Evolutionary conservation across 768 basidiomycete species (phyloP), one percentile per base, ranked within the genome.

Genomic region (Tulasnella sp.): DNA sequence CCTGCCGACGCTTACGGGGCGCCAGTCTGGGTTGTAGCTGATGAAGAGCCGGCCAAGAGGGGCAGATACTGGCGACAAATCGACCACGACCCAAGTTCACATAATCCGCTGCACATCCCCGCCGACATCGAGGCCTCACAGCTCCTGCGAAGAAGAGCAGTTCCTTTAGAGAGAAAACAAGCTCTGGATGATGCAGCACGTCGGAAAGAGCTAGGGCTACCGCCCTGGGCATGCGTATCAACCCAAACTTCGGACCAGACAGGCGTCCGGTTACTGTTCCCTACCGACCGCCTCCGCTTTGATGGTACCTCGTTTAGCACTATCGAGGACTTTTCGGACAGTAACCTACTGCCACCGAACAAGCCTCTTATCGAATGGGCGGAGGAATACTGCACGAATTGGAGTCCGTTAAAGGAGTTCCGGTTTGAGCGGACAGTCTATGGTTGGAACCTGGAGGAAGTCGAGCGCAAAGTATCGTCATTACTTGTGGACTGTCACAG

Each of bases 401-500:
- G 41, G 37, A 41, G 44, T 12, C 44, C 73, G 0, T 37, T 75
- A 20, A 75, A 75, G 73, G 73, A 75, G 73, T 75, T 75, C 37
- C 40, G 44, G 24, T 75, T 75, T 18, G 11, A 20, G 5, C 40
- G 44, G n/a, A 46, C 44, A 22, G 44, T 75, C 12, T 75, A 75
- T 24, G 73, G 73, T 12, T 75, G 73, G 73, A 20, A 75, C 18
- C 18, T 40, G 41, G 31, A 75, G 5, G 44, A 75, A n/a, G 41
- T 75, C 8, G 3, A 46, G 44, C n/a, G 37, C 11, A 37, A 75
- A 46, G n/a, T 75, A 7, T 16, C 20, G 24, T n/a, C 41, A 20
- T 42, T 31, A 31, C 73, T 75, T 37, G n/a, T 20, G 16, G 14
- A 20, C 14, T 22, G 31, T 22, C 44, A 75, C n/a, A 2, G 18